Percentiles rank a stretch among this genome's conserved stretches.
Conservation (phyloP, 176 grass and related monocot genomes). For the Phragmites australis region DNA sequence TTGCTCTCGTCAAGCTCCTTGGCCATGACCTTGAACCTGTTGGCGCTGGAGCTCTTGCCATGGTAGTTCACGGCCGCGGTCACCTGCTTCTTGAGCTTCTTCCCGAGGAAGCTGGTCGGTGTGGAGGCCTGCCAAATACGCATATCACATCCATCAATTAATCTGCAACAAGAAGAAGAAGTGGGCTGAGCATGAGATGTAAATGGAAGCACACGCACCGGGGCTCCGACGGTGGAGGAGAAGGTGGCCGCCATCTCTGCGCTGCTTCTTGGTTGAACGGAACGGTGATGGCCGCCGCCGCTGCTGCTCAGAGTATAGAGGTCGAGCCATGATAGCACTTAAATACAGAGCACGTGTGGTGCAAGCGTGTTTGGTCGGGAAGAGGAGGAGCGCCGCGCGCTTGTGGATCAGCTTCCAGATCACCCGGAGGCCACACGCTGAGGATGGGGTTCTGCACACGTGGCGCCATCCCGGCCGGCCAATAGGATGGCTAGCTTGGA, state of each 20-base stretch:
- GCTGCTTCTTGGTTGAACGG: background rate
- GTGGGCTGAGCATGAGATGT: no score
- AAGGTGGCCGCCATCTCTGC: constrained; percentile 65
- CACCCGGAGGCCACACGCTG: constrained; percentile 62
- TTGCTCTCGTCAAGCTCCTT: constrained; percentile 60
- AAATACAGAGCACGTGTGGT: constrained; percentile 35
- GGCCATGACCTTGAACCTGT: constrained; percentile 53
- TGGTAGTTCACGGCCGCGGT: constrained; percentile 45
- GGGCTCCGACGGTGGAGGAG: constrained; percentile 75
- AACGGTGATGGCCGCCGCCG: background rate
- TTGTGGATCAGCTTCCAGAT: constrained; percentile 63
- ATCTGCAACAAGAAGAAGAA: background rate
- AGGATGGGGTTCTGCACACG: constrained; percentile 57
- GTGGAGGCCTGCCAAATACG: constrained; percentile 37
- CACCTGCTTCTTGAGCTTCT: constrained; percentile 53
- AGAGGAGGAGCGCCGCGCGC: background rate
- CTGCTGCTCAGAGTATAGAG: constrained; percentile 42
- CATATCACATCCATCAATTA: background rate
- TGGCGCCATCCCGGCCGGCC: constrained; percentile 45
- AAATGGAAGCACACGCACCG: constrained; percentile 20
- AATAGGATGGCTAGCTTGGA: constrained; percentile 31
- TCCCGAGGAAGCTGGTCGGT: constrained; percentile 45
- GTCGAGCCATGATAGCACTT: constrained; percentile 17
- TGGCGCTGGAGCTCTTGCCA: constrained; percentile 37
- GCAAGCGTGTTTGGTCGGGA: background rate